Base-by-base conservation (phyloP, 2,329 filamentous ascomycete genomes). In the Colletotrichum plurivorum region DNA sequence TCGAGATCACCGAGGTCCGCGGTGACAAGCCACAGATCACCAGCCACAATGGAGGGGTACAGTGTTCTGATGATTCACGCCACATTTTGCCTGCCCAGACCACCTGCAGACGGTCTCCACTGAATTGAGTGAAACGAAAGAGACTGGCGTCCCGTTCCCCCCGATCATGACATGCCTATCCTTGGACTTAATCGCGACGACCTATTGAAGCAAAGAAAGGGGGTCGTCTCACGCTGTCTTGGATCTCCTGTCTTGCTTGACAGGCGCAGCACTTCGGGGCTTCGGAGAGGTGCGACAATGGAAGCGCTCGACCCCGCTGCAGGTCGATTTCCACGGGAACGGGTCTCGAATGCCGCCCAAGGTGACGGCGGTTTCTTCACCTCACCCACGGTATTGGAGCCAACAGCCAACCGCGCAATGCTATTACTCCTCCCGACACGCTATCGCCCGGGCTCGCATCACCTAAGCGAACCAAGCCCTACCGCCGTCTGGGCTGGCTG, bases 61-160 rank as follows among this genome's bases (percentile, higher is more conserved):
- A 22, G 20, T 22, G 20, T 22, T 2, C 39, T 27, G 43, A n/a
- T 2, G 27, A 41, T 45, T 25, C n/a, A 54, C 56, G 63, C 63
- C 63, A 55, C 56, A 55, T 12, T 15, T 22, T 22, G 39, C 12
- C 20, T 54, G 39, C 57, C 31, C 46, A 43, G 31, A 43, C 43
- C 25, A 27, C 2, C 31, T 36, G 57, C 20, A 22, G 22, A 25
- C 22, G 4, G 20, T 41, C 56, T 39, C 62, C 55, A 60, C 55
- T 39, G 45, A 52, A 60, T 56, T 60, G 55, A 60, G 61, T 69
- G 61, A 66, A 69, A 60, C 61, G 55, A 66, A 51, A n/a, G 36
- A 65, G 49, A 56, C 54, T 66, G 31, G 48, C 61, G 45, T 49
- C 60, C 66, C 49, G 54, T 43, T 2, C 31, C 51, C 52, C 51